A percentile compares a stretch with the other conserved stretches of the same genome.
Evolutionary conservation across 2,329 filamentous ascomycete genomes (phyloP).

Genomic region (Colletotrichum lini): DNA sequence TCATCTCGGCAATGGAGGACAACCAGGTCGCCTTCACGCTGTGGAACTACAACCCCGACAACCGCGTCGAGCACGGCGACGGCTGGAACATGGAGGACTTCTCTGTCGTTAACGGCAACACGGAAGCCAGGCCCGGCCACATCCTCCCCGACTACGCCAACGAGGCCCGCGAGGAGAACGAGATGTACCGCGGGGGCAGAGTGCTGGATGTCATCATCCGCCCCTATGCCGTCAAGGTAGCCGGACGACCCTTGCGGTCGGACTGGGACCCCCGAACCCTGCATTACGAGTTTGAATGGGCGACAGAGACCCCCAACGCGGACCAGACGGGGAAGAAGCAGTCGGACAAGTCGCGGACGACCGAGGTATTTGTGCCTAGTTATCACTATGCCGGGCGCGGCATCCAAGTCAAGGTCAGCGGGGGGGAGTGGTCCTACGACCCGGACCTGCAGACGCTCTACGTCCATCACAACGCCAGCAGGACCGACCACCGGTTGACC

Average conservation of each 20-base stretch:
- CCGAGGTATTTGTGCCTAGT: constrained; percentile 56
- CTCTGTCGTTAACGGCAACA: constrained; percentile 56
- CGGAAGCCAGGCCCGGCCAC: constrained; percentile 45
- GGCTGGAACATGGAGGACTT: constrained; percentile 62
- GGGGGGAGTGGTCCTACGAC: constrained; percentile 51
- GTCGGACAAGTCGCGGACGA: constrained; percentile 48
- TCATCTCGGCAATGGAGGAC: constrained; percentile 59
- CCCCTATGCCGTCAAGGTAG: constrained; percentile 58
- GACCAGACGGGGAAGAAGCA: neutral
- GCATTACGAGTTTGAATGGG: constrained; percentile 54
- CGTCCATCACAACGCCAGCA: constrained; percentile 43
- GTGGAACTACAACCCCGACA: constrained; percentile 59
- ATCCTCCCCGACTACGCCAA: constrained; percentile 53
- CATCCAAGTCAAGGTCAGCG: constrained; percentile 47
- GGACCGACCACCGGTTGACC: constrained; percentile 43
- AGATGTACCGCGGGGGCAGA: constrained; percentile 56
- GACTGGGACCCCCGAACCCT: constrained; percentile 54
- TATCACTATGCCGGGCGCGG: constrained; percentile 55
- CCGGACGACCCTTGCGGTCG: constrained; percentile 53
- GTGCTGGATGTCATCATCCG: constrained; percentile 57
- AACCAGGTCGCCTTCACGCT: constrained; percentile 55
- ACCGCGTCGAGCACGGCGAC: constrained; percentile 56
- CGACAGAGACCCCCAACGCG: constrained; percentile 20
- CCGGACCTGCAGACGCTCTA: constrained; percentile 50
- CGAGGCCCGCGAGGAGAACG: constrained; percentile 49